Evolutionary conservation across 2,329 filamentous ascomycete species (phyloP), one percentile per base, ranked within the genome.

Genomic region (Penicillium sp.): DNA sequence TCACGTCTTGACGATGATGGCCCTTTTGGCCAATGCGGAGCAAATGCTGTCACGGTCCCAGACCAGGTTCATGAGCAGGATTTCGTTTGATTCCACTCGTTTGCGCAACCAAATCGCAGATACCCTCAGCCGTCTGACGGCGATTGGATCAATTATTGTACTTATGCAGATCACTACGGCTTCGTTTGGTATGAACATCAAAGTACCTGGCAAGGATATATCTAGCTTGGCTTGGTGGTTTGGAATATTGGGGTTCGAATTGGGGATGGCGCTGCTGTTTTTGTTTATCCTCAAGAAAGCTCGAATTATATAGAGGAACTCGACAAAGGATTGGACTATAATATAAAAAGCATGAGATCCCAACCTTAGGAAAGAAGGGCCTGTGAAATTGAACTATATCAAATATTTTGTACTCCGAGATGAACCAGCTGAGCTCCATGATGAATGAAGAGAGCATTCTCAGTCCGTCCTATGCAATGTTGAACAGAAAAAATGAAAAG

Each of bases 1-100:
- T 74, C 93, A 97, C 81, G 92, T 97, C 52, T 89, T 97, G 55
- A 97, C 93, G 31, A 97, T 97, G 92, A 93, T 96, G 82, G 91
- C 89, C 65, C 97, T 94, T 74, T 76, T 97, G 59, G 86, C 86
- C 1, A 92, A 97, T 70, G 96, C 94, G 60, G 93, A 97, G 73
- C 96, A 97, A 81, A 96, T 97, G 81, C 82, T 97, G 26, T 91
- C 89, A 9, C 87, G 93, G 18, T 88, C 89, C 1, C 93, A 97
- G 78, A 90, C 88, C 77, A 97, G 97, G 72, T 96, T 97, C 69
- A 82, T 97, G 24, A 91, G 92, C 1, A 93, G 96, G 68, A 85
- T 97, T 53, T 92, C 88, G 11, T 92, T 96, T 64, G 90, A 95
- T 72, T 91, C 89, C 71, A 91, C 95, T 63, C 85, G 87, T 1